A percentile compares a stretch with the other conserved stretches of the same genome.
These are phyloP conservation scores for Gossypium sturtianum DNA, from an alignment of 345 rosid species.

Conservation along the genomic window DNA sequence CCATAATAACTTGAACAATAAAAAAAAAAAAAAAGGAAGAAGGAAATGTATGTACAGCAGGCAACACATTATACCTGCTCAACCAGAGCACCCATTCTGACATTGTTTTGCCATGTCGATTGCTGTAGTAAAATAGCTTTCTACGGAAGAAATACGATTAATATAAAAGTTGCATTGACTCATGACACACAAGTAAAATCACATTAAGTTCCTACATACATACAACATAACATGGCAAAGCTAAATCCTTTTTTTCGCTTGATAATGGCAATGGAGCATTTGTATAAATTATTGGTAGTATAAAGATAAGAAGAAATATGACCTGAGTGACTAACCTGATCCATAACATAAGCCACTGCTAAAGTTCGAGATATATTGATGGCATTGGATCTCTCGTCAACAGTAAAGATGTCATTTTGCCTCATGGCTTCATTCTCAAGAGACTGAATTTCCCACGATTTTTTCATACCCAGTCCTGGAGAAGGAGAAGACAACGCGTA, in stretches of 20 bases:
- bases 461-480: constrained; percentile 15
- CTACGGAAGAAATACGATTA: constrained; percentile 26
- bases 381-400: constrained; percentile 1
- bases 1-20: constrained; percentile 1
- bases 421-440: not conserved
- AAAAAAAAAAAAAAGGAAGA: constrained; percentile 8
- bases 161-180: not conserved
- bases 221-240: not conserved
- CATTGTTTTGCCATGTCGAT: constrained; percentile 87
- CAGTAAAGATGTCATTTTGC: constrained; percentile 5
- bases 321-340: constrained; percentile 50
- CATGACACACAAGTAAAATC: too few species aligned
- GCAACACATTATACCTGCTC: constrained; percentile 56
- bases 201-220: not conserved
- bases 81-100: constrained; percentile 78
- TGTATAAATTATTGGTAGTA: not conserved
- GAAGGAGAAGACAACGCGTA: constrained; percentile 38
- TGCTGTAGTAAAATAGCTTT: constrained; percentile 77
- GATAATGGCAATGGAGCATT: not conserved
- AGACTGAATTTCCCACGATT: constrained; percentile 25
- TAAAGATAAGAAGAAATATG: not conserved
- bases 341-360: constrained; percentile 95
- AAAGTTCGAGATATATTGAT: constrained; percentile 48
- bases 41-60: not conserved
- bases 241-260: not conserved